Percentiles rank a stretch among this genome's conserved stretches.
These are phyloP conservation scores for Pyrus hybrid DNA, from an alignment of 331 rosid species.

Conservation along the genomic window DNA sequence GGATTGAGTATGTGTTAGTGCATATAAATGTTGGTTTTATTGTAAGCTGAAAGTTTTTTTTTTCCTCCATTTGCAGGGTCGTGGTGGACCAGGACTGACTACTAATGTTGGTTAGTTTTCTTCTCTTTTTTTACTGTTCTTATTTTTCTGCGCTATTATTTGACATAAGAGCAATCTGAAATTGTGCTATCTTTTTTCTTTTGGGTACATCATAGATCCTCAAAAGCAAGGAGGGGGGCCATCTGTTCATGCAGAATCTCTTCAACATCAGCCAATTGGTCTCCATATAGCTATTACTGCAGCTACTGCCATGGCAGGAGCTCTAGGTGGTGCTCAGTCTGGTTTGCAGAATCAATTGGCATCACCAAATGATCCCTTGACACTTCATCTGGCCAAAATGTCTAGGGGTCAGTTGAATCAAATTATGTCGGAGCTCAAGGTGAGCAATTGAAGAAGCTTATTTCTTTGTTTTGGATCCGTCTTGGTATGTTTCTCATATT, in stretches of 20 bases:
- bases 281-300: conserved; percentile 89
- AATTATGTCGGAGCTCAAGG: conserved; percentile 71
- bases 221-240: conserved; percentile 57
- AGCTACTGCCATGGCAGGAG: conserved; percentile 77
- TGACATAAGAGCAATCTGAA: conserved; percentile 1
- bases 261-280: conserved; percentile 87
- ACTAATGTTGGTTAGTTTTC: conserved; percentile 64
- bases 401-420: conserved; percentile 47
- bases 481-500: conserved; percentile 10
- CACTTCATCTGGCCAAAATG: conserved; percentile 56
- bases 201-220: conserved; percentile 35
- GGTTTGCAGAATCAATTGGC: conserved; percentile 39
- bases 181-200: conserved; percentile 16
- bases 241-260: conserved; percentile 55
- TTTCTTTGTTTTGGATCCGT: conserved; percentile 2
- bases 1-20: neutral
- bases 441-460: conserved; percentile 20
- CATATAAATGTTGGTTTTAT: neutral
- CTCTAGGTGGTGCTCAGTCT: conserved; percentile 82
- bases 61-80: conserved; percentile 62
- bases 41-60: neutral
- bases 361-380: conserved; percentile 44
- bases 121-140: neutral
- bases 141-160: conserved; percentile 9
- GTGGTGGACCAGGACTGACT: conserved; percentile 91